Base-by-base conservation (phyloP, 2,329 filamentous ascomycete species). In the Colletotrichum sp. region DNA sequence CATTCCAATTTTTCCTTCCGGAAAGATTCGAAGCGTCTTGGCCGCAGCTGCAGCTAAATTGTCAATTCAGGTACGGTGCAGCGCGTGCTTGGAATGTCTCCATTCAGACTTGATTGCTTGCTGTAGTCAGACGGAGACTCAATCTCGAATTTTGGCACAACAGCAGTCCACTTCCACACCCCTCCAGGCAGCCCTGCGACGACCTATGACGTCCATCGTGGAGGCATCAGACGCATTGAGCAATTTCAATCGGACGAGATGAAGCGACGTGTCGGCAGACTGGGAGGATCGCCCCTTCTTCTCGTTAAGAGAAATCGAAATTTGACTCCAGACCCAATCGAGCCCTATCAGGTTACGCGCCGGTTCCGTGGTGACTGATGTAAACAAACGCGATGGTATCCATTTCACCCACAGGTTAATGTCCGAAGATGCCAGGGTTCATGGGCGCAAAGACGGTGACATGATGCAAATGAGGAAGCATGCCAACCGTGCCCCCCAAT, bases 331-430 rank as follows among this genome's bases (percentile, higher is more conserved):
- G 69, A 57, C 64, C 69, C 57, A 64, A 69, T 70, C 73, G 68
- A 64, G 59, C 64, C 70, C 69, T 68, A 60, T 59, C 70, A 64
- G 66, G 44, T 30, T 60, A 60, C 32, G 59, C 59, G 28, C 28
- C 30, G 63, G 16, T 34, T 65, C 63, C 34, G 28, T 74, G 59
- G 28, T 66, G 34, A 71, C 44, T 39, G 69, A 24, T 67, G 75
- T 71, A 71, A 76, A 75, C 62, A 71, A 75, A 71, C 39, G 72
- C 60, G 72, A 34, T 44, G 49, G 65, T 76, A 71, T 67, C 72
- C 75, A 75, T 76, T 30, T 69, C 74, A 65, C 59, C 74, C 74
- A 76, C 71, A 76, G 39, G 26, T 76, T 76, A 76, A 76, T 76
- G 67, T 71, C 75, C 75, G 75, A 76, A 68, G 55, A 71, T 76